Percentiles rank a stretch among this genome's conserved stretches.
Evolutionary conservation across 352 stramenopile genomes (phyloP).

Genomic region (Globisporangium splendens): DNA sequence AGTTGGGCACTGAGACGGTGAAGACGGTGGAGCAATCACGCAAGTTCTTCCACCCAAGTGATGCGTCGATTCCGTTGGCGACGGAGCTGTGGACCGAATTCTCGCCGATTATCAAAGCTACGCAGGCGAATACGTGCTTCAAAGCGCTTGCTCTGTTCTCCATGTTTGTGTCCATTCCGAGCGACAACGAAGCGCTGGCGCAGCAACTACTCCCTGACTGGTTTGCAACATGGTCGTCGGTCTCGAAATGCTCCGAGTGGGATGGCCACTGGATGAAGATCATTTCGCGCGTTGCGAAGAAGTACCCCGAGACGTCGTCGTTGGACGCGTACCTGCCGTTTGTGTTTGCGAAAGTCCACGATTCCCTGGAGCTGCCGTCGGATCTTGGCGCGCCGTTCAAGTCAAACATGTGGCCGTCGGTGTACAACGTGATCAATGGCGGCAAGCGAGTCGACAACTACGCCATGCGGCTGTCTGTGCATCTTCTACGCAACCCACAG

Average conservation of each 20-base stretch:
- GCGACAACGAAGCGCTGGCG: slow-evolving; percentile 10
- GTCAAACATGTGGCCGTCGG: slow-evolving; percentile 51
- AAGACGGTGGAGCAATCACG: slow-evolving; percentile 53
- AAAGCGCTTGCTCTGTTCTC: slow-evolving; percentile 61
- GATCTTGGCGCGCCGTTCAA: slow-evolving; percentile 65
- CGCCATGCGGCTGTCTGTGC: slow-evolving; percentile 50
- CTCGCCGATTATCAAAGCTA: slow-evolving; percentile 31
- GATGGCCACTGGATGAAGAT: slow-evolving; percentile 76
- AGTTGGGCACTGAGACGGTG: slow-evolving; percentile 34
- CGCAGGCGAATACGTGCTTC: slow-evolving; percentile 53
- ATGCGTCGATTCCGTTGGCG: slow-evolving; percentile 28
- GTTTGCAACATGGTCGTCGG: slow-evolving; percentile 49
- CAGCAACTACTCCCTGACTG: slow-evolving; percentile 43
- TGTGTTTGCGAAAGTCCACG: slow-evolving; percentile 65
- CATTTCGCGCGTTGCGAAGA: slow-evolving; percentile 55
- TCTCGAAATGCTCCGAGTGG: slow-evolving; percentile 57
- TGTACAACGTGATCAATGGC: slow-evolving; percentile 43
- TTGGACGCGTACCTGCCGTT: slow-evolving; percentile 45
- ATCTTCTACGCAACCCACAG: slow-evolving; percentile 32
- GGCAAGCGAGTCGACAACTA: slow-evolving; percentile 57
- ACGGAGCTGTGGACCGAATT: slow-evolving; percentile 53
- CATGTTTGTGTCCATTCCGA: slow-evolving; percentile 31
- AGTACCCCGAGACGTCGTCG: slow-evolving; percentile 25
- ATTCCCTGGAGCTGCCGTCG: slow-evolving; percentile 55
- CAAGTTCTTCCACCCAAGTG: slow-evolving; percentile 30